These are phyloP conservation scores for Phytophthora gonapodyides DNA, from an alignment of 352 stramenopile species.

Conservation along the genomic window DNA sequence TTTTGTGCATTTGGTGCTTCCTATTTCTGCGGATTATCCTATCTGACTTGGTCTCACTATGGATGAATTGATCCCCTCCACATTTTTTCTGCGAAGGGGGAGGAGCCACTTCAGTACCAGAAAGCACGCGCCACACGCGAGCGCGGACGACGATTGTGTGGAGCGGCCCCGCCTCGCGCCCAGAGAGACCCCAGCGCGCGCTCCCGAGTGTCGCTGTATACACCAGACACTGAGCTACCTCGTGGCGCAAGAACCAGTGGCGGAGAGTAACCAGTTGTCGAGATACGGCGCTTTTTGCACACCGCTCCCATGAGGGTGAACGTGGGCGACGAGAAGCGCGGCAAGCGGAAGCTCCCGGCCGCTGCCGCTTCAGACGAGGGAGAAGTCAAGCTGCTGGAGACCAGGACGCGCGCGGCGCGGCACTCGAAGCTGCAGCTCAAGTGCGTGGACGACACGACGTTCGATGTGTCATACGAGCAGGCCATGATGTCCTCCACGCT, in stretches of 20 bases:
- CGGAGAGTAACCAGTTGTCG: conserved; percentile 18
- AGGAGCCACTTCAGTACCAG: conserved; percentile 25
- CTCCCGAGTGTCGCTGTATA: not conserved
- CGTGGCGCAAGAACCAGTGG: conserved; percentile 21
- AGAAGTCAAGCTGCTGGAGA: conserved; percentile 14
- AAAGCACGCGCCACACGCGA: conserved; percentile 17
- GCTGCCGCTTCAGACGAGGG: conserved; percentile 13
- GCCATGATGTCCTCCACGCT: conserved; percentile 88
- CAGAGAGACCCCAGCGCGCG: not conserved
- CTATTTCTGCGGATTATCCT: conserved; percentile 8
- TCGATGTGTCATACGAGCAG: conserved; percentile 81
- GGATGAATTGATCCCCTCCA: conserved; percentile 14
- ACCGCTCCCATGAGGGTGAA: conserved; percentile 36
- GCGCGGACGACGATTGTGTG: conserved; percentile 8
- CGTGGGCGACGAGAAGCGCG: conserved; percentile 37
- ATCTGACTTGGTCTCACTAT: conserved; percentile 23
- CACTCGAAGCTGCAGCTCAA: conserved; percentile 77
- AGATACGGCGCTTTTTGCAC: conserved; percentile 36
- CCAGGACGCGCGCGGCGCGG: conserved; percentile 6
- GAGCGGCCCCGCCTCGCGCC: conserved; percentile 2
- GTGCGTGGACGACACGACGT: conserved; percentile 67
- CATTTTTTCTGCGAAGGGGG: conserved; percentile 25
- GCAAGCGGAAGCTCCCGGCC: conserved; percentile 33
- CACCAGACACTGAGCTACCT: conserved; percentile 22
- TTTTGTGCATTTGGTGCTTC: conserved; percentile 21